Evolutionary conservation across 1,284 basidiomycete genomes (phyloP), one percentile per base, ranked within the genome.

Genomic region (Apiotrichum sp.): DNA sequence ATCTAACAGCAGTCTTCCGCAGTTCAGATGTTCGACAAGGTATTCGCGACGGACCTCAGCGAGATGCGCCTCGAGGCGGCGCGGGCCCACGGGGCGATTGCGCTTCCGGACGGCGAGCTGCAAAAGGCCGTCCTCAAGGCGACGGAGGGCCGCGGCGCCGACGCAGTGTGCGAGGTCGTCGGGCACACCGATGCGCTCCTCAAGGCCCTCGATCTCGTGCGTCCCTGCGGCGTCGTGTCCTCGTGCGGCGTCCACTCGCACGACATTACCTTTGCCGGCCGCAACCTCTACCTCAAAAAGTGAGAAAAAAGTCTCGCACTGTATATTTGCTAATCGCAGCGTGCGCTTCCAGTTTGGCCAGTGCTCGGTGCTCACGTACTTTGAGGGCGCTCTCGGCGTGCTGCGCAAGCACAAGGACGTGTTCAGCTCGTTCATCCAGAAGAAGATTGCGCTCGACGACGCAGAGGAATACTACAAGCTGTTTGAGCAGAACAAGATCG

Each of bases 341-440:
- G 43, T 68, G 6, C 62, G 64, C 11, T 52, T 73, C 42, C 71
- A 73, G 61, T 73, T 70, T 52, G 91, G 91, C 9, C 81, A 90
- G n/a, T 93, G 91, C 67, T 89, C 89, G 14, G 89, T 88, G 4
- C 81, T 85, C 8, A 83, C 86, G 0, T 84, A 89, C 80, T 86
- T 90, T 63, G 84, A 84, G 4, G 75, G 82, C 55, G 88, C 87
- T 1, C 79, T 88, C 42, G 83, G 85, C 62, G 73, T 92, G n/a
- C 74, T 92, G 74, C 47, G 59, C 52, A 56, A 64, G 44, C 70
- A 70, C 60, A 59, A 62, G 46, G 65, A 72, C 16, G 52, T 75
- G 31, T 73, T 75, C 52, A 53, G 50, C 8, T 59, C 59, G 22
- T 75, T 77, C 55, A 67, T 77, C 47, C 63, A 70, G 52, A 62